Evolutionary conservation across 495 filamentous ascomycete species (phyloP).

Genomic region (Rhypophila decipiens): DNA sequence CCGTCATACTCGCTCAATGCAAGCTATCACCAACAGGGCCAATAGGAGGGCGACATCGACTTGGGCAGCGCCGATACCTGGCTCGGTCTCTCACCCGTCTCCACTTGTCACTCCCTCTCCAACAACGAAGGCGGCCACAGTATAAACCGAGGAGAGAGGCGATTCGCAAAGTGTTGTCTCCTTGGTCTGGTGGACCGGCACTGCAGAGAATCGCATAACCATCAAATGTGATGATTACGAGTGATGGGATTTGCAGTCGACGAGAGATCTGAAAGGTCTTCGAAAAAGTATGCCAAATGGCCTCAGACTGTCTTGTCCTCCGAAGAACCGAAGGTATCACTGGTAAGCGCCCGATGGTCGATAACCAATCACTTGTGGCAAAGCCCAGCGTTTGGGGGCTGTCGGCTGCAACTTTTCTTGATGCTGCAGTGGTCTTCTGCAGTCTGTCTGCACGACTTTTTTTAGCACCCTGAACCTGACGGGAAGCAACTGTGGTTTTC

Average conservation of each 20-base stretch:
- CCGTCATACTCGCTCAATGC: background rate
- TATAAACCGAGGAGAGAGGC: background rate
- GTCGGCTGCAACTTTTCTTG: background rate
- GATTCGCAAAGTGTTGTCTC: background rate
- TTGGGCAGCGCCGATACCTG: background rate
- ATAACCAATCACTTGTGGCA: conserved; percentile 11
- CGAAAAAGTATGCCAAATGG: no score
- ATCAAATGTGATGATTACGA: no score
- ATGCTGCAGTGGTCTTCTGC: background rate
- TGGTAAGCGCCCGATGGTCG: conserved; percentile 11
- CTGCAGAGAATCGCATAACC: no score
- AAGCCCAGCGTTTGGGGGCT: background rate
- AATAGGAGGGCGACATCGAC: background rate
- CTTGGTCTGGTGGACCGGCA: no score
- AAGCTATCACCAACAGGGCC: conserved; percentile 6
- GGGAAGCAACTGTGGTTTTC: background rate
- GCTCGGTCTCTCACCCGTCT: background rate
- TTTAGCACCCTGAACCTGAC: background rate
- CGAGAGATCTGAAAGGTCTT: no score
- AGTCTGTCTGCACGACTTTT: background rate
- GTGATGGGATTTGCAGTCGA: no score
- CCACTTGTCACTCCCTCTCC: background rate
- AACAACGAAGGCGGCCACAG: no score
- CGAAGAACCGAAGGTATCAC: no score
- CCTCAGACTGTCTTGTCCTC: no score